These are phyloP conservation scores for Flaveria floridana DNA, from an alignment of 140 eudicot species.

Conservation along the genomic window DNA sequence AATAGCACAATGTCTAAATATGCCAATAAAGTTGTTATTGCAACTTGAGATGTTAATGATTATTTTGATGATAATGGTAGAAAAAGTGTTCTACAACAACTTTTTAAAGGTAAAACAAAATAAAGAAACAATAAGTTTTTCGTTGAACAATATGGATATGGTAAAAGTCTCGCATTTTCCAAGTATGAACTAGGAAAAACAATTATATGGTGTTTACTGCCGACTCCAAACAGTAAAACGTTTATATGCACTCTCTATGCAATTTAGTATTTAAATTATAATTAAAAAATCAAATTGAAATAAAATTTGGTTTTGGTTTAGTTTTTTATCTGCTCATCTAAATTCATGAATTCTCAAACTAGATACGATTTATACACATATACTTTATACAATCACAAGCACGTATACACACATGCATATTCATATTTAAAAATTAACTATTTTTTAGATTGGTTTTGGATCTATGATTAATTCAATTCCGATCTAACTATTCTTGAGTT, in stretches of 20 bases:
- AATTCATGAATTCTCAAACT: no score
- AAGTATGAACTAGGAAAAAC: neutral
- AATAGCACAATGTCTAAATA: neutral
- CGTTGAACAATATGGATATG: constrained; percentile 10
- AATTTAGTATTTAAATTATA: no score
- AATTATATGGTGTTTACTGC: neutral
- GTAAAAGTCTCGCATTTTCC: neutral
- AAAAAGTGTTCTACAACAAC: neutral
- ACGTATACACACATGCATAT: no score
- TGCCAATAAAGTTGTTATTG: constrained; percentile 11
- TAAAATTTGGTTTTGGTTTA: no score
- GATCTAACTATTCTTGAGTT: no score
- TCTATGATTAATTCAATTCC: no score
- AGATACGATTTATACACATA: no score
- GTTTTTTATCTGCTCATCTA: no score
- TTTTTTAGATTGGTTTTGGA: no score
- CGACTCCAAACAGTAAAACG: neutral
- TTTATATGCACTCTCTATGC: neutral
- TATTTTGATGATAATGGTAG: constrained; percentile 7
- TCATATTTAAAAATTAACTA: no score
- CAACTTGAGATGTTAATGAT: constrained; percentile 1
- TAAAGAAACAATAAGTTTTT: constrained; percentile 5
- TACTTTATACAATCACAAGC: no score
- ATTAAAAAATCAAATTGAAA: no score
- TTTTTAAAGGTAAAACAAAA: neutral